Conservation (phyloP, 352 stramenopile species). For the Lagenidium sp. region DNA sequence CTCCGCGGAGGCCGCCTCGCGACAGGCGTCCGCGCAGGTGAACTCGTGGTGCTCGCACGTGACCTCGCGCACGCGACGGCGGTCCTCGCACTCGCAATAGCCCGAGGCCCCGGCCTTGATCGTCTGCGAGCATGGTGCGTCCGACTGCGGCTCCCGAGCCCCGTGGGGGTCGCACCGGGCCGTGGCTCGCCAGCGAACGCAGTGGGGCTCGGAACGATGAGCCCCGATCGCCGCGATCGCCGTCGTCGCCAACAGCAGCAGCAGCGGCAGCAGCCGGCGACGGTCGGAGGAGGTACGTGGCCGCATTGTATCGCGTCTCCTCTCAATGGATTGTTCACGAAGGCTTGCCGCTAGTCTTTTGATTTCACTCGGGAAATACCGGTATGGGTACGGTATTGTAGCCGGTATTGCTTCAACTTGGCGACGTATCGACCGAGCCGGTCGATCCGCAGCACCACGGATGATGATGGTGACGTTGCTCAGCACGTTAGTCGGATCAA, state of each 20-base stretch:
- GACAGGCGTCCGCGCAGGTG: conserved; percentile 62
- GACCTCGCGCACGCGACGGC: conserved; percentile 70
- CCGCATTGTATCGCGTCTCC: no score
- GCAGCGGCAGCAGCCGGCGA: conserved; percentile 1
- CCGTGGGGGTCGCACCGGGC: conserved; percentile 61
- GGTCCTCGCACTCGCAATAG: conserved; percentile 74
- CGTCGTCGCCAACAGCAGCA: background rate
- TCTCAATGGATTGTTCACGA: no score
- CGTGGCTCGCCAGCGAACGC: conserved; percentile 66
- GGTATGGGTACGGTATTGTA: conserved; percentile 2
- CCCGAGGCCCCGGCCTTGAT: conserved; percentile 44
- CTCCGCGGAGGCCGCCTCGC: conserved; percentile 56
- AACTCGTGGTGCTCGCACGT: conserved; percentile 72
- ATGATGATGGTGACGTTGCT: no score
- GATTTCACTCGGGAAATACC: background rate
- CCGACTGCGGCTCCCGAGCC: conserved; percentile 46
- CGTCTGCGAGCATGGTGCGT: conserved; percentile 39
- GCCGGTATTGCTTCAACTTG: conserved; percentile 3
- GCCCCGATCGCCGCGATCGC: background rate
- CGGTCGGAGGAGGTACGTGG: no score
- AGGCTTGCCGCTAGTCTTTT: no score
- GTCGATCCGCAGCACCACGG: no score
- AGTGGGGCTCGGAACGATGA: conserved; percentile 25
- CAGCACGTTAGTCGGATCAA: no score
- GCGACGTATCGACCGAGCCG: no score